Conservation (phyloP, 2,329 filamentous ascomycete genomes). For the Paecilomyces sp. region DNA sequence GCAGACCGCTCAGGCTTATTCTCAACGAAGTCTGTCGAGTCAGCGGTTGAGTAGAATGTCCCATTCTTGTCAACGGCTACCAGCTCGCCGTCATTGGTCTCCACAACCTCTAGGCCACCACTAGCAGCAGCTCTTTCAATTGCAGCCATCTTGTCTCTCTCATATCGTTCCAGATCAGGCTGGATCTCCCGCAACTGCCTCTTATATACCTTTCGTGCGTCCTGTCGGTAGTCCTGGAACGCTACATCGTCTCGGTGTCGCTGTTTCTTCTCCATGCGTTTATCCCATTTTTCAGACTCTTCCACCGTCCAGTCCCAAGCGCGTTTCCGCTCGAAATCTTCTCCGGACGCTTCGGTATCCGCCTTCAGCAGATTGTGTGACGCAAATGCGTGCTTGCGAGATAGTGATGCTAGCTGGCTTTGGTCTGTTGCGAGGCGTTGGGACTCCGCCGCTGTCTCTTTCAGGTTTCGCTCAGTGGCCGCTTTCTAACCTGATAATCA, state of each 20-base stretch:
- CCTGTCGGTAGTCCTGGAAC: slow-evolving; percentile 81
- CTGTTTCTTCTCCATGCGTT: slow-evolving; percentile 77
- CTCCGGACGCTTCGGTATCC: slow-evolving; percentile 74
- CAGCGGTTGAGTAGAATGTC: slow-evolving; percentile 81
- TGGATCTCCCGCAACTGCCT: slow-evolving; percentile 72
- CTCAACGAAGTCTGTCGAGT: slow-evolving; percentile 71
- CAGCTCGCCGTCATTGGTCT: slow-evolving; percentile 90
- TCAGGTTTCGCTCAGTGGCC: slow-evolving; percentile 55
- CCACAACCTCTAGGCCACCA: slow-evolving; percentile 84
- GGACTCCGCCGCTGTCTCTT: slow-evolving; percentile 76
- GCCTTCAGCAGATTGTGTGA: slow-evolving; percentile 90
- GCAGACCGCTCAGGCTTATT: slow-evolving; percentile 83
- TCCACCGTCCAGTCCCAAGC: slow-evolving; percentile 99
- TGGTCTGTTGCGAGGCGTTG: slow-evolving; percentile 73
- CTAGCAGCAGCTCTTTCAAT: slow-evolving; percentile 77
- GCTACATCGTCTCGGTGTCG: slow-evolving; percentile 75
- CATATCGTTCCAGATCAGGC: slow-evolving; percentile 76
- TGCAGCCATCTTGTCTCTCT: slow-evolving; percentile 74
- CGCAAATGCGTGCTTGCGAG: slow-evolving; percentile 78
- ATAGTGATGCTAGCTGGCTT: slow-evolving; percentile 66
- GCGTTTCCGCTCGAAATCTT: slow-evolving; percentile 94
- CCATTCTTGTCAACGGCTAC: slow-evolving; percentile 90
- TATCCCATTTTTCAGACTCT: slow-evolving; percentile 90
- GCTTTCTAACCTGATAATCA: slow-evolving; percentile 30
- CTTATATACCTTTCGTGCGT: slow-evolving; percentile 90